Base-by-base conservation (phyloP, 306 rosid genomes). In the Casuarina cunninghamiana region DNA sequence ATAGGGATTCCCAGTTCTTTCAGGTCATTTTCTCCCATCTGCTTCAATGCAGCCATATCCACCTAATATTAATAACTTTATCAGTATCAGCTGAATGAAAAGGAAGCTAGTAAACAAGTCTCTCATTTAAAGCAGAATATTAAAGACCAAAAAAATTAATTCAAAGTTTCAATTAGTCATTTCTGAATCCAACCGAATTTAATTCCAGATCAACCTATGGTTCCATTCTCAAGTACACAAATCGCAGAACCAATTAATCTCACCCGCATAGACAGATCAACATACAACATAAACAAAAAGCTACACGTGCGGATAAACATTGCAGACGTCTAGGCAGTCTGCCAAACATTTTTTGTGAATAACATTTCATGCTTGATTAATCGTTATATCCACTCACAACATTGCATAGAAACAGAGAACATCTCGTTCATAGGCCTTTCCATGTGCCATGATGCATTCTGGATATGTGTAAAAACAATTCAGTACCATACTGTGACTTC, bases 1-100 rank as follows among this genome's bases (percentile, higher is more conserved):
- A 93, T 95, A 53, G 99, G 99, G 79, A 95, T 93, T 67, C 99
- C 99, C 70, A 93, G 93, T 88, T 93, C 97, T 77, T 93, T 95
- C 80, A 95, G 96, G 75, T 93, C 99, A 85, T 88, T 85, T 79
- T 95, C 97, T 66, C 97, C 93, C 99, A 95, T 95, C 84, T 93
- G 97, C 89, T 84, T 95, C 87, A 95, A 82, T 70, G 96, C 93
- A 77, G 96, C 70, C 96, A 95, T 87, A 88, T 95, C 99, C 79
- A 95, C 94, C 97, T 92, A 17, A n/a, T 2, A 75, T 62, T 2
- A 55, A 35, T 75, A 75, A 4, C 53, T 60, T 39, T 43, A 71
- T 69, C 73, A 61, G 13, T 61, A 75, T 71, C 43, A 45, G 51
- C 58, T 15, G 69, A 49, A 78, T 61, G 4, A 10, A 45, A 76